Base-by-base conservation (phyloP, 2,329 filamentous ascomycete genomes). In the Anthostomella pinea region DNA sequence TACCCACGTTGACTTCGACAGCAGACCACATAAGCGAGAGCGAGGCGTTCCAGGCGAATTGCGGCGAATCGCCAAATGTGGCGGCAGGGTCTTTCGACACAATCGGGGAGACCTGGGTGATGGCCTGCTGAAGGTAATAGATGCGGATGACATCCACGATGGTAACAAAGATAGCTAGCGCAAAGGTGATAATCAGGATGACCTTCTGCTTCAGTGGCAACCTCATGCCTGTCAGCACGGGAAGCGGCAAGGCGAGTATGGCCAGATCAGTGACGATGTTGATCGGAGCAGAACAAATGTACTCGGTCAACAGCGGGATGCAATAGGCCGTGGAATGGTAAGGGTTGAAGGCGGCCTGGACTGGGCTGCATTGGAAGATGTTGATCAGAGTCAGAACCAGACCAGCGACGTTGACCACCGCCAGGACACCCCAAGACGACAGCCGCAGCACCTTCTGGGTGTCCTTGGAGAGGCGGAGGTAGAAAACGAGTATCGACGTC, bases 21-120 rank as follows among this genome's bases (percentile, higher is more conserved):
- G 84, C 85, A 11, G 86, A 91, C 91, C 90, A 97, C 86, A 95
- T 91, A 56, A 94, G 83, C 0, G 87, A 87, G 5, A 89, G 66
- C 1, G 87, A 87, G 1, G 87, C 86, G 56, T 91, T 89, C 81
- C 79, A 87, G 36, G 74, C 66, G 51, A 80, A 81, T 39, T 79
- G 68, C 2, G 61, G 53, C 27, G 71, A 70, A 27, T 67, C 68
- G 6, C 75, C 76, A 35, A 80, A 79, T 6, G 66, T 63, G 8
- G 68, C 62, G 7, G 60, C 51, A 2, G 62, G 59, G 37, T 69
- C 59, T 26, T 51, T 57, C 1, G 66, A 64, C 1, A 53, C 25
- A 6, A 52, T 55, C 0, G 57, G 64, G 3, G 70, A 66, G 1
- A 64, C 62, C 3, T 65, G 58, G 33, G 62, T 63, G 30, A 79